These are phyloP conservation scores for Suillus variegatus DNA, from an alignment of 768 basidiomycete genomes.

Conservation along the genomic window DNA sequence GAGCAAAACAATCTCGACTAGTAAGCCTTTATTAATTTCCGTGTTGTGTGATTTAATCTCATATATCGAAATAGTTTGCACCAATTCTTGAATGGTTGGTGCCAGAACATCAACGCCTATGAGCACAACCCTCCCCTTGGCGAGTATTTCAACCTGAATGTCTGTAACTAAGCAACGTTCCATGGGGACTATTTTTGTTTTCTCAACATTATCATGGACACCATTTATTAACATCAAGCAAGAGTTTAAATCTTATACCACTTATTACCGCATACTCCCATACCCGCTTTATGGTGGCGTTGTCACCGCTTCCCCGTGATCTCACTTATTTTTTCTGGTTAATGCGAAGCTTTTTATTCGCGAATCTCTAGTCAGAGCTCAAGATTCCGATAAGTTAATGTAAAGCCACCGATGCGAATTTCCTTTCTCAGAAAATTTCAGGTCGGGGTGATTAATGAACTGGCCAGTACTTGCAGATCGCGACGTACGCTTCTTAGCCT, in stretches of 20 bases:
- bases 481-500: neutral
- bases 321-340: conserved; percentile 3
- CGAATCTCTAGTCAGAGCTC: neutral
- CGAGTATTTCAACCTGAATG: conserved; percentile 65
- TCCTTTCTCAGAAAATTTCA: conserved; percentile 17
- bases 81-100: conserved; percentile 75
- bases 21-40: conserved; percentile 41
- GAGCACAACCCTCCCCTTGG: conserved; percentile 46
- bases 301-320: neutral
- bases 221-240: neutral
- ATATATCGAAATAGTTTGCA: conserved; percentile 48
- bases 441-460: conserved; percentile 7
- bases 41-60: neutral
- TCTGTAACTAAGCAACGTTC: conserved; percentile 25
- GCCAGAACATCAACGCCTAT: conserved; percentile 59
- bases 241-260: neutral
- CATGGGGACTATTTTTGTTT: neutral
- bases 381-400: neutral
- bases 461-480: conserved; percentile 7
- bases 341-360: neutral
- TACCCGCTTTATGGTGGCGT: neutral
- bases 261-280: neutral
- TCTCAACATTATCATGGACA: neutral
- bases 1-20: conserved; percentile 90
- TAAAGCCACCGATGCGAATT: conserved; percentile 29